Base-by-base conservation (phyloP, 1,139 yeast genomes). In the Hemisphaericaspora xylanilytica region DNA sequence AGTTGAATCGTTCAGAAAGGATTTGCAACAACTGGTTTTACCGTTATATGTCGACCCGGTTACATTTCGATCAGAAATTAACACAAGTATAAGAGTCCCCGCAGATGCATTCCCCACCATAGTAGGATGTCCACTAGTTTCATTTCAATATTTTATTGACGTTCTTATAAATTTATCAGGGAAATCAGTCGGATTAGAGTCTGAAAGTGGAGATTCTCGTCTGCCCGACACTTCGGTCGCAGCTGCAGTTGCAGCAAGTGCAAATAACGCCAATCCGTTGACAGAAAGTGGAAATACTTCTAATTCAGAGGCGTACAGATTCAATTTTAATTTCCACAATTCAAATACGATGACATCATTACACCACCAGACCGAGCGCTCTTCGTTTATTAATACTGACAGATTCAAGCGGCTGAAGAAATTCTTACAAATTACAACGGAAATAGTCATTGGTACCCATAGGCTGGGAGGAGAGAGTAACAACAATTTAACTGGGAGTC, bases 21-120 rank as follows among this genome's bases (percentile, higher is more conserved):
- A 89, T 55, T 66, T 89, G 14, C 79, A 84, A 29, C 97, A 89
- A 59, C 73, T 78, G 33, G 75, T 88, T 1, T 72, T 85, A 0
- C 96, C 96, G 0, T 62, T 89, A n/a, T 82, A 79, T 47, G 80
- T 87, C 16, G 92, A 87, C 54, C 90, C 94, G 0, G 66, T 56
- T 5, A 73, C 85, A 0, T 67, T 80, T 33, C 63, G 70, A 25
- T 73, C 81, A 24, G 82, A 77, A 31, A 72, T 84, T 4, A 76
- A 77, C 28, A 78, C 90, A 1, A 76, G 78, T 34, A 61, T 89
- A 17, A 68, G 82, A 45, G 81, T 89, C 0, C 96, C 97, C 0
- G 78, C 86, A 0, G 96, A 89, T 51, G 81, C 87, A 1, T 87
- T 89, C 56, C 95, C 96, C 0, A 85, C 96, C 0, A 84, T 88